Percentiles rank a stretch among this genome's conserved stretches.
These are phyloP conservation scores for Stagonosporopsis chrysanthemi DNA, from an alignment of 2,329 filamentous ascomycete genomes.

Conservation along the genomic window DNA sequence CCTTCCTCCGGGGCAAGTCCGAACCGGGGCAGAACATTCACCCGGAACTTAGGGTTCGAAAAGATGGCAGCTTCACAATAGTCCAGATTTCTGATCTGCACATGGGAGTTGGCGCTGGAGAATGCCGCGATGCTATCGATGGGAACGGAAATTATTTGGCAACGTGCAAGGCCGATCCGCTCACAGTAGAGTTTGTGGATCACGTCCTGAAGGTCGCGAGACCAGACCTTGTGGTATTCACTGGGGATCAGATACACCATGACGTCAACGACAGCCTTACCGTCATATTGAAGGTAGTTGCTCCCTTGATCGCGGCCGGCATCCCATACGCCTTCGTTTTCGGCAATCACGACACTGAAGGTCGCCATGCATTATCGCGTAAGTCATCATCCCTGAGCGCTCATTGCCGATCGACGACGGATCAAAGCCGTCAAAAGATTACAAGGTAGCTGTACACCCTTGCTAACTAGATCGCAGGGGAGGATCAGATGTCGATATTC, in stretches of 20 bases:
- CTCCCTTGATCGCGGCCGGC: slow-evolving; percentile 58
- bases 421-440: too few species aligned
- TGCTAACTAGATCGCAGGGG: slow-evolving; percentile 23
- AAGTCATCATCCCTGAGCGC: slow-evolving; percentile 7
- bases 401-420: not conserved
- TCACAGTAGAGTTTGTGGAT: too few species aligned
- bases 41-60: too few species aligned
- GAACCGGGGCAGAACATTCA: too few species aligned
- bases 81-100: too few species aligned
- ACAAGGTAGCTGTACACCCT: slow-evolving; percentile 17
- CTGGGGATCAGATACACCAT: slow-evolving; percentile 74
- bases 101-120: too few species aligned
- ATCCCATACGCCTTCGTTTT: slow-evolving; percentile 71
- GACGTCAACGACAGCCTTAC: slow-evolving; percentile 58
- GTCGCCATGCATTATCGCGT: slow-evolving; percentile 43
- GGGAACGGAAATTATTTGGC: too few species aligned
- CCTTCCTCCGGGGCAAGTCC: too few species aligned
- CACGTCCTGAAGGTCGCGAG: too few species aligned
- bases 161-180: too few species aligned
- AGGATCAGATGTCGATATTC: slow-evolving; percentile 27
- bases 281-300: slow-evolving; percentile 21
- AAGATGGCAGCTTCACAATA: too few species aligned
- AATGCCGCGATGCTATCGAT: too few species aligned
- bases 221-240: slow-evolving; percentile 71
- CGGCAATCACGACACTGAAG: slow-evolving; percentile 70